These are phyloP conservation scores for Tilletia setariae DNA, from an alignment of 1,284 basidiomycete species.

Conservation along the genomic window DNA sequence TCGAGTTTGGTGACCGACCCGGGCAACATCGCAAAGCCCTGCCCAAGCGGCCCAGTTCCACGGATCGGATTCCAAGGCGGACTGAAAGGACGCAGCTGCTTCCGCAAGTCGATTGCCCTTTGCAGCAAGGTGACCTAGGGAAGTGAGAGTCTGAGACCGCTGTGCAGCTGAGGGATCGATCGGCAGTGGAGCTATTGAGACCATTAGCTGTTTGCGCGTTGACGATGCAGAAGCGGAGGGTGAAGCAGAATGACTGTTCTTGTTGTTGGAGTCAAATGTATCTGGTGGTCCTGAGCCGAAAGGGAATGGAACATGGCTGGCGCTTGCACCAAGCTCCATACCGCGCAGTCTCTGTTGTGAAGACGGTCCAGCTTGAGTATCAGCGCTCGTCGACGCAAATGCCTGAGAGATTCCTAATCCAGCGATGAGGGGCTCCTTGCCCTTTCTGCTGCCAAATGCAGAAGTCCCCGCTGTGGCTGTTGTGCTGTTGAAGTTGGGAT, in stretches of 20 bases:
- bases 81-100: slow-evolving; percentile 29
- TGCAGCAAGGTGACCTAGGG: slow-evolving; percentile 32
- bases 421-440: slow-evolving; percentile 19
- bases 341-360: neutral
- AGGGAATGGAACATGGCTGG: neutral
- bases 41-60: slow-evolving; percentile 48
- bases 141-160: slow-evolving; percentile 34
- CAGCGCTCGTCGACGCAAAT: neutral
- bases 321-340: neutral
- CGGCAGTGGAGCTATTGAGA: slow-evolving; percentile 9
- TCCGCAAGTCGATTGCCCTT: slow-evolving; percentile 29
- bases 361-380: no score
- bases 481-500: neutral
- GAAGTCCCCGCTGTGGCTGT: slow-evolving; percentile 15
- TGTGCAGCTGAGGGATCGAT: slow-evolving; percentile 23
- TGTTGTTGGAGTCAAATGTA: neutral
- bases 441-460: slow-evolving; percentile 27
- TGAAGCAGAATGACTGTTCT: neutral
- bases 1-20: slow-evolving; percentile 16
- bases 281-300: neutral
- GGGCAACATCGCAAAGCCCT: slow-evolving; percentile 41
- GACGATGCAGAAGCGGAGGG: slow-evolving; percentile 7
- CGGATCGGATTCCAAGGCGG: slow-evolving; percentile 33
- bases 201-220: neutral
- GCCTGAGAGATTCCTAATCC: neutral